Evolutionary conservation across 2,329 filamentous ascomycete species (phyloP).

Genomic region (Penicillium griseofulvum): DNA sequence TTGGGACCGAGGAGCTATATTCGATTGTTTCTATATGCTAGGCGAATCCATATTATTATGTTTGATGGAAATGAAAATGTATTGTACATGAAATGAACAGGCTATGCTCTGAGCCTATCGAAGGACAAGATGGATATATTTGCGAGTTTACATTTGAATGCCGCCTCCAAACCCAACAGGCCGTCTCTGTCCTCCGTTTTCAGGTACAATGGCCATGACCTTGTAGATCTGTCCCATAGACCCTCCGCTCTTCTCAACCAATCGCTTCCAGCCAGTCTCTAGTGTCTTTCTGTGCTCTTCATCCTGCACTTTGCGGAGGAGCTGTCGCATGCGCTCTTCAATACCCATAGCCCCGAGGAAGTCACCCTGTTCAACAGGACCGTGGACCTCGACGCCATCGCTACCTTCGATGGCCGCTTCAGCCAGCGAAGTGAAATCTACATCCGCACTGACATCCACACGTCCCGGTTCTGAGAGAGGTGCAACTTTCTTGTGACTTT

Average conservation of each 20-base stretch:
- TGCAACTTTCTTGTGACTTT: constrained; percentile 69
- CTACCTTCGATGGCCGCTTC: constrained; percentile 75
- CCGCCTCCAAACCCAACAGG: constrained; percentile 90
- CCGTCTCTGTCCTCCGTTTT: constrained; percentile 67
- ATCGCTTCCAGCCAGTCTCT: constrained; percentile 71
- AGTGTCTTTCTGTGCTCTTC: constrained; percentile 60
- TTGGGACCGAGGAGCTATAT: background rate
- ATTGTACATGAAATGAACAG: background rate
- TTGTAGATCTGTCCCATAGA: constrained; percentile 98
- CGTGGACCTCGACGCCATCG: constrained; percentile 83
- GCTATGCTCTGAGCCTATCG: background rate
- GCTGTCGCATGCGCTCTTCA: constrained; percentile 67
- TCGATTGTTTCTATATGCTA: background rate
- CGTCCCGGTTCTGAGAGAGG: constrained; percentile 77
- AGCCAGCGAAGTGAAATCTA: constrained; percentile 85
- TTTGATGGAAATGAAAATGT: background rate
- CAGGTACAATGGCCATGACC: constrained; percentile 83
- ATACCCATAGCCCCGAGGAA: constrained; percentile 85
- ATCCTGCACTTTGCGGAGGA: constrained; percentile 54
- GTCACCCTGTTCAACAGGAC: constrained; percentile 78
- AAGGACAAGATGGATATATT: constrained; percentile 8
- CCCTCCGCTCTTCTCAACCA: constrained; percentile 76
- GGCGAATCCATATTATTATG: background rate
- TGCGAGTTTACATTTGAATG: constrained; percentile 27
- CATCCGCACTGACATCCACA: constrained; percentile 87